Conservation (phyloP, 208 protist species). For the Acanthamoeba sp. region DNA sequence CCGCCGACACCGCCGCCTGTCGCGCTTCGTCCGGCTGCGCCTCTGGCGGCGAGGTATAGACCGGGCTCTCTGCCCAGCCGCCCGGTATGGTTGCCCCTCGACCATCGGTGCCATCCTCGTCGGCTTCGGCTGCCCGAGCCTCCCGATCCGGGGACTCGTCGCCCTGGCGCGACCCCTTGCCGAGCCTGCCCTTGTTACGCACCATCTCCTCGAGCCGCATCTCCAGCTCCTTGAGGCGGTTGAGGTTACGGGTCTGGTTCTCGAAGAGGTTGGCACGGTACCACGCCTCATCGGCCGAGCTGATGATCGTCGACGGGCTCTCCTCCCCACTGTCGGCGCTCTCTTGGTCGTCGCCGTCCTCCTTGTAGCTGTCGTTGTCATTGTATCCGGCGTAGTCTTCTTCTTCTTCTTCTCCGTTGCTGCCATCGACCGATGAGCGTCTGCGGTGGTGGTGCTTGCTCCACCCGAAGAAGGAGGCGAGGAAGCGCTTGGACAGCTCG, state of each 20-base stretch:
- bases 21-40: neutral
- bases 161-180: no score
- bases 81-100: neutral
- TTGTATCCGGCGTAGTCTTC: neutral
- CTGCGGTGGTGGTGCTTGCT: conserved; percentile 1
- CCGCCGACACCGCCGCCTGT: neutral
- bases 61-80: neutral
- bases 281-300: neutral
- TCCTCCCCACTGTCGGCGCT: conserved; percentile 11
- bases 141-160: no score
- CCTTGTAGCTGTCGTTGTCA: neutral
- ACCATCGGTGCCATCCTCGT: neutral
- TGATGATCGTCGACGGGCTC: neutral
- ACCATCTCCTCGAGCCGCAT: conserved; percentile 52
- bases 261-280: conserved; percentile 5
- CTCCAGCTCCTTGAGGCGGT: conserved; percentile 31
- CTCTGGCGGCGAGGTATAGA: conserved; percentile 1
- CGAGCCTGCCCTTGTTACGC: neutral
- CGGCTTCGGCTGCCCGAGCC: neutral
- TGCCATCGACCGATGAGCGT: neutral
- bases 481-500: conserved; percentile 33
- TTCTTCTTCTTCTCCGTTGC: neutral
- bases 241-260: conserved; percentile 21
- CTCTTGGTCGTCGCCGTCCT: neutral
- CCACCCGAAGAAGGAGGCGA: neutral